phyloP scores from a whole-genome alignment of 306 rosid species.

The Gillenia trifoliata region DNA sequence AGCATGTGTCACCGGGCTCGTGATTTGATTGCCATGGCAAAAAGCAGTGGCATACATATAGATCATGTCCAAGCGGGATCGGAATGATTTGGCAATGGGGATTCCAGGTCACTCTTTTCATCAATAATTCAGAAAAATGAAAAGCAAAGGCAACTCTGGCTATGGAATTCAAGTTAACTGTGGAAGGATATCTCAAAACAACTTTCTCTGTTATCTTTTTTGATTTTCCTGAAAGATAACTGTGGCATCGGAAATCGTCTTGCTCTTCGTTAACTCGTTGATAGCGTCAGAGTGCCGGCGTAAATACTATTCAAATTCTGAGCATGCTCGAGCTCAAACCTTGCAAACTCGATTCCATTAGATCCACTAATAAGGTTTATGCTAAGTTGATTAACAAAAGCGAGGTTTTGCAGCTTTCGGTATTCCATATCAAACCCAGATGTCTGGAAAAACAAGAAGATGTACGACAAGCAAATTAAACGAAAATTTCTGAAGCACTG shows the following conservation, averaged over 20 bases:
- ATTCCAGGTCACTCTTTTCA: no score
- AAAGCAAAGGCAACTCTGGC: no score
- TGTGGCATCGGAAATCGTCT: no score
- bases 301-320: not conserved
- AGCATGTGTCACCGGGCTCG: slow-evolving; percentile 37
- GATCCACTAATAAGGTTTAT: not conserved
- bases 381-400: not conserved
- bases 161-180: no score
- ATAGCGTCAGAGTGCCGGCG: no score
- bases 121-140: not conserved
- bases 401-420: not conserved
- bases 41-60: not conserved
- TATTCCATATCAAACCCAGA: not conserved
- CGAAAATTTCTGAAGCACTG: no score
- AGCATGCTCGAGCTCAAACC: not conserved
- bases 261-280: no score
- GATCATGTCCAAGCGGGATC: not conserved
- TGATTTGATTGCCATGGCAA: slow-evolving; percentile 24
- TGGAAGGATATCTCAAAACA: no score
- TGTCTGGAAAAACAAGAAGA: not conserved
- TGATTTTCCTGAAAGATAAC: no score
- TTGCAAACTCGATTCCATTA: not conserved
- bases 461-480: no score
- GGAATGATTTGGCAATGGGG: no score
- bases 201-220: no score